Evolutionary conservation across 2,329 filamentous ascomycete genomes (phyloP), one percentile per base, ranked within the genome.

Genomic region (Cercospora sp.): DNA sequence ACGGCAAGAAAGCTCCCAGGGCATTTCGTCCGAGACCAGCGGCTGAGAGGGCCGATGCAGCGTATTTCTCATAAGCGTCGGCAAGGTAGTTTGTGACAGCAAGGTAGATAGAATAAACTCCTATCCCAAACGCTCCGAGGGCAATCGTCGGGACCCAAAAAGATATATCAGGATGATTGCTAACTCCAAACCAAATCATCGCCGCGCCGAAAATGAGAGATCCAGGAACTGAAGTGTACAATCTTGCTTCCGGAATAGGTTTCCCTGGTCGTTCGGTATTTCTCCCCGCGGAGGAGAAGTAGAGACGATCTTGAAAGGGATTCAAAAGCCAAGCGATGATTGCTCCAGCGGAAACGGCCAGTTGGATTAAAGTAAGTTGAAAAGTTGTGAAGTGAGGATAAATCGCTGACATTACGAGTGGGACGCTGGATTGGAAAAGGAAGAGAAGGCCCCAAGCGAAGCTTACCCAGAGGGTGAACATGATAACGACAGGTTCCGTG

Each of bases 141-240:
- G 84, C 23, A n/a, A 86, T 72, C 7, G 86, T 81, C 0, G 84
- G 82, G 1, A 84, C 79, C 80, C 80, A 81, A 40, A 76, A 79
- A n/a, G 48, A 28, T 0, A 82, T 28, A 3, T 53, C 63, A 0
- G 78, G 60, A 31, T 78, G 81, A n/a, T 30, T 76, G 1, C 81
- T 93, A 82, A 82, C 84, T 0, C 78, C 83, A 67, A 83, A 84
- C 62, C 78, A 79, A 68, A 85, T 83, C 71, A 84, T 75, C 8
- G 82, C 82, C 0, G 78, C 81, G 0, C 78, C 75, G 45, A 84
- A 79, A 1, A 82, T 80, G 23, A 84, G 36, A 16, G 83, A 81
- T 1, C 79, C 80, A 0, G 78, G 78, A 1, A 82, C 76, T 30
- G 77, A 78, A 36, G 81, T 73, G 66, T 81, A 81, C 0, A 83